These are phyloP conservation scores for Kwoniella newhampshirensis DNA, from an alignment of 768 basidiomycete species.

Conservation along the genomic window DNA sequence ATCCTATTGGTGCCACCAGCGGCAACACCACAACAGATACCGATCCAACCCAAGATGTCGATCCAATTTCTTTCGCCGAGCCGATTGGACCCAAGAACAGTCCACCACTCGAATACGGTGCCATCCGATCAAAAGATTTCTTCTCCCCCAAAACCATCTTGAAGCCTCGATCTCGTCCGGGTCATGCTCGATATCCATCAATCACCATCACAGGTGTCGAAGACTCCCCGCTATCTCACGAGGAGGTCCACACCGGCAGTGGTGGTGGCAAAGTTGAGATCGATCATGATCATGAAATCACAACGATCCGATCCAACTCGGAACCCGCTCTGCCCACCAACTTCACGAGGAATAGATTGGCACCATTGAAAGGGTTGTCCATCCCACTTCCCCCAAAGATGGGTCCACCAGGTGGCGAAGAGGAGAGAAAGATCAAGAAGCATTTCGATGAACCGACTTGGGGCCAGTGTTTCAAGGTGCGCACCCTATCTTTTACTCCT, in stretches of 20 bases:
- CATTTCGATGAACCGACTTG: conserved; percentile 22
- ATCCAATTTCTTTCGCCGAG: conserved; percentile 5
- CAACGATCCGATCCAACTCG: too few relatives aligned
- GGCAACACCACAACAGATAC: background rate
- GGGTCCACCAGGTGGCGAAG: conserved; percentile 17
- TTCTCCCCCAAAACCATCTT: conserved; percentile 11
- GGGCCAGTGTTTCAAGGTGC: conserved; percentile 26
- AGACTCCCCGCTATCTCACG: background rate
- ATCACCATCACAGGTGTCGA: conserved; percentile 21
- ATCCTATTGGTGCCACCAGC: too few relatives aligned
- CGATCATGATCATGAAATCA: background rate
- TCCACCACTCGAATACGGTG: background rate
- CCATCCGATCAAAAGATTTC: too few relatives aligned
- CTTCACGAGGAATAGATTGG: conserved; percentile 9
- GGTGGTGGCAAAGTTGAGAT: background rate
- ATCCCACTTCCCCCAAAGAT: conserved; percentile 20
- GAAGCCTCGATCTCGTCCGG: conserved; percentile 13
- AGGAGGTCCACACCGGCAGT: background rate
- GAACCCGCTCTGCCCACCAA: too few relatives aligned
- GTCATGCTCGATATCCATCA: conserved; percentile 21
- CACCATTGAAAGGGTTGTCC: conserved; percentile 13
- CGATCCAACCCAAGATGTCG: conserved; percentile 4
- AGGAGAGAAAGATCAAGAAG: conserved; percentile 6
- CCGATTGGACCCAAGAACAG: conserved; percentile 9
- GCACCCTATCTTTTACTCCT: background rate